Base-by-base conservation (phyloP, 2,329 filamentous ascomycete species). In the Fusarium odoratissimum region DNA sequence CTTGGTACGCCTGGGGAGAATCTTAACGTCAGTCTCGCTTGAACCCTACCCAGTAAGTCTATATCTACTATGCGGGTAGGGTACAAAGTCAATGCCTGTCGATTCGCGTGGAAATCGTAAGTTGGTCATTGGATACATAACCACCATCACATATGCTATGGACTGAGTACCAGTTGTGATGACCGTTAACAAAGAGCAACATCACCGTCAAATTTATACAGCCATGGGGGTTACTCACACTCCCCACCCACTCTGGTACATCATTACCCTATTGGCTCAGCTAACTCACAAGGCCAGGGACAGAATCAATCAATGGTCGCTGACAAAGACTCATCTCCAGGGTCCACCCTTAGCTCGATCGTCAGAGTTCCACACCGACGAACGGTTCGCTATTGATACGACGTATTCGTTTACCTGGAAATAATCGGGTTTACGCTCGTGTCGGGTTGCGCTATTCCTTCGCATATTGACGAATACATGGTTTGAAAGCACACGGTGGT, bases 361-460 rank as follows among this genome's bases (percentile, higher is more conserved):
- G 48, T 35, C 54, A 31, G 14, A 48, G 51, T 48, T 52, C 62
- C 67, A 57, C 61, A 66, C 58, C 48, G 37, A 73, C 31, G 55
- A 72, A 67, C 65, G 37, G 42, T 67, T 69, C 30, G 19, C 42
- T 46, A 23, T 51, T 54, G 35, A 73, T 75, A 73, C 72, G 72
- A 64, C 72, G 72, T 74, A 75, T 74, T 74, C 72, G 72, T 72
- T 70, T 49, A 68, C 45, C 31, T 69, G 67, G 67, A 42, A 73
- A 74, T 64, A 74, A 41, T 35, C 71, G 62, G 66, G 21, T 45
- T 62, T 62, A 41, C 31, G 6, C 31, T 40, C 3, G 8, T 23
- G 23, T 44, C 17, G 9, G 17, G 38, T 60, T 40, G 31, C 21
- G 7, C 41, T 60, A 30, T 25, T 25, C 13, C 38, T 38, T 44